These are phyloP conservation scores for Trypanosoma theileri DNA, from an alignment of 208 protist genomes.

Conservation along the genomic window DNA sequence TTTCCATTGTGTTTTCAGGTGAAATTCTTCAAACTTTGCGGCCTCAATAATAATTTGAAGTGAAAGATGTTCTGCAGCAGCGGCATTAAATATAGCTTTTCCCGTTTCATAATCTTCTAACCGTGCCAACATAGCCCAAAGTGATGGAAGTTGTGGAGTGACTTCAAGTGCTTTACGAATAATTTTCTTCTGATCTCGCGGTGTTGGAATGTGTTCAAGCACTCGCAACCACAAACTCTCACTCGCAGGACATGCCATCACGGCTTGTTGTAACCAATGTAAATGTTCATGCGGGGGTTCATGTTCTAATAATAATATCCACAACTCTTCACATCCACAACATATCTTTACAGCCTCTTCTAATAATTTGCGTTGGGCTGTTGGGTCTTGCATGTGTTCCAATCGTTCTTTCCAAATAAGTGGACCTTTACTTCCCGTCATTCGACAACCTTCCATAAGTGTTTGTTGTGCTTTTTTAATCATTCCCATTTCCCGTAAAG, in stretches of 20 bases:
- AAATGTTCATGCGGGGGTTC: conserved; percentile 53
- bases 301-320: conserved; percentile 54
- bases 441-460: conserved; percentile 64
- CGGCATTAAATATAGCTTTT: conserved; percentile 67
- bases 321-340: conserved; percentile 60
- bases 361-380: conserved; percentile 50
- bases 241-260: conserved; percentile 67
- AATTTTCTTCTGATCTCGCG: conserved; percentile 54
- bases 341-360: conserved; percentile 70
- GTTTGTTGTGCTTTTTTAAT: conserved; percentile 55
- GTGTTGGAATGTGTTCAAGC: conserved; percentile 41
- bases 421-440: conserved; percentile 59
- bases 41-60: conserved; percentile 73
- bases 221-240: conserved; percentile 76
- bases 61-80: conserved; percentile 55
- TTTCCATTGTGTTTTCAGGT: conserved; percentile 1
- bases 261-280: conserved; percentile 61
- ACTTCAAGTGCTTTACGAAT: conserved; percentile 65
- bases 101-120: conserved; percentile 58
- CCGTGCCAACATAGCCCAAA: conserved; percentile 73
- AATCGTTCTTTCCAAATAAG: conserved; percentile 82
- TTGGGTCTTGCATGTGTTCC: conserved; percentile 38
- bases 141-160: conserved; percentile 53
- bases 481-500: conserved; percentile 73
- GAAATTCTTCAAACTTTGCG: conserved; percentile 75